Conservation (phyloP, 1,284 basidiomycete genomes). For the Vanrija pseudolonga region DNA sequence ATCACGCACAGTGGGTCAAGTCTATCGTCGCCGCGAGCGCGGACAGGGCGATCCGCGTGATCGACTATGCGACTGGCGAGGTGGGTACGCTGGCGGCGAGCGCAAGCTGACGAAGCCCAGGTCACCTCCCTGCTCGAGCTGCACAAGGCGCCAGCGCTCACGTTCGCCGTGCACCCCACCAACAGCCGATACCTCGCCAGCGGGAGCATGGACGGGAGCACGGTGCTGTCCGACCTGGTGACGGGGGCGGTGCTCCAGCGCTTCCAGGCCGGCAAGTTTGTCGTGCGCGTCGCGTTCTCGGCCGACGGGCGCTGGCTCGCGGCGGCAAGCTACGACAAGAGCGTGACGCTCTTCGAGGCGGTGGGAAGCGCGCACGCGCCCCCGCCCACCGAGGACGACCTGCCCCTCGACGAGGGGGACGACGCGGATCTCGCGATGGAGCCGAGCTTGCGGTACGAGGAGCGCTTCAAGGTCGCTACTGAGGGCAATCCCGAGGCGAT, state of each 20-base stretch:
- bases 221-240: slow-evolving; percentile 42
- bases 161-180: slow-evolving; percentile 41
- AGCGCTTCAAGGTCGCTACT: slow-evolving; percentile 26
- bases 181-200: slow-evolving; percentile 42
- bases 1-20: slow-evolving; percentile 16
- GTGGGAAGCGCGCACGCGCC: slow-evolving; percentile 1
- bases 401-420: slow-evolving; percentile 35
- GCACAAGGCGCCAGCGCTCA: slow-evolving; percentile 46
- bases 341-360: slow-evolving; percentile 39
- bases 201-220: slow-evolving; percentile 47
- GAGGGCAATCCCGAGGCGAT: slow-evolving; percentile 46
- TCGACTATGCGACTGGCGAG: slow-evolving; percentile 73
- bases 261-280: slow-evolving; percentile 42
- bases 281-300: slow-evolving; percentile 44
- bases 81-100: slow-evolving; percentile 21
- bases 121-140: slow-evolving; percentile 38
- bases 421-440: slow-evolving; percentile 35
- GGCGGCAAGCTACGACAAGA: slow-evolving; percentile 47
- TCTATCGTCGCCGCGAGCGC: slow-evolving; percentile 73
- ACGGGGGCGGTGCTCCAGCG: slow-evolving; percentile 37
- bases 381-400: slow-evolving; percentile 1
- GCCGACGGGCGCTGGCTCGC: slow-evolving; percentile 40
- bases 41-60: slow-evolving; percentile 71
- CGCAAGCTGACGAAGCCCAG: slow-evolving; percentile 10
- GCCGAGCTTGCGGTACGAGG: slow-evolving; percentile 32